Evolutionary conservation across 2,329 filamentous ascomycete genomes (phyloP).

Genomic region (Coniochaeta sp.): DNA sequence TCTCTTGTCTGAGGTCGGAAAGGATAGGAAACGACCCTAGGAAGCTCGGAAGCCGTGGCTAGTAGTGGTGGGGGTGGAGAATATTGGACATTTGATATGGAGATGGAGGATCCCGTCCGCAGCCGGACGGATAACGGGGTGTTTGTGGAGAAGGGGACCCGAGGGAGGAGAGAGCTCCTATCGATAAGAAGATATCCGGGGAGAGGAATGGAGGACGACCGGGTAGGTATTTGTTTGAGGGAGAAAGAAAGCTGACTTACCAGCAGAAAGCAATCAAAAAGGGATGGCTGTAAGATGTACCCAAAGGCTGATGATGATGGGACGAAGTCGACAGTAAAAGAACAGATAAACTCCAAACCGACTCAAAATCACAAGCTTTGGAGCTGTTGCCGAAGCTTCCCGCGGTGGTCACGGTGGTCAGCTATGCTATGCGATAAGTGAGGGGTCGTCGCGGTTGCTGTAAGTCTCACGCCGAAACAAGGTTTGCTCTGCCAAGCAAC

Average conservation of each 20-base stretch:
- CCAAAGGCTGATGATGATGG: no score
- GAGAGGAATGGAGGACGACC: neutral
- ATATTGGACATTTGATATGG: no score
- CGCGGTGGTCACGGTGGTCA: neutral
- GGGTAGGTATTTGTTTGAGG: neutral
- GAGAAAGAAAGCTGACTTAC: neutral
- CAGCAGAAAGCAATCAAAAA: neutral
- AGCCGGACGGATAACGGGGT: neutral
- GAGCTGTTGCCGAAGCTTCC: neutral
- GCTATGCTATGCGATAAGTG: neutral
- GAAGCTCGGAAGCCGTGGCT: neutral
- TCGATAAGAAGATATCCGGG: neutral
- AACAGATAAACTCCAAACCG: no score
- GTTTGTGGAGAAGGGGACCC: neutral
- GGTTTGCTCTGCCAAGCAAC: neutral
- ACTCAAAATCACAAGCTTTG: conserved; percentile 1
- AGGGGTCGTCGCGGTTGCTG: neutral
- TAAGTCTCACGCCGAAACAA: neutral
- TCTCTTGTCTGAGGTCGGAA: neutral
- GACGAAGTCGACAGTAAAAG: no score
- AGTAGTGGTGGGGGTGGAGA: neutral
- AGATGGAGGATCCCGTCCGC: neutral
- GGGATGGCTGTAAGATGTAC: neutral
- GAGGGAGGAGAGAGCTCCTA: no score
- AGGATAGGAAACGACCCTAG: conserved; percentile 1